A percentile compares a stretch with the other conserved stretches of the same genome.
Conservation (phyloP, 1,284 basidiomycete species). For the Austroboletus olivaceoglutinosus region DNA sequence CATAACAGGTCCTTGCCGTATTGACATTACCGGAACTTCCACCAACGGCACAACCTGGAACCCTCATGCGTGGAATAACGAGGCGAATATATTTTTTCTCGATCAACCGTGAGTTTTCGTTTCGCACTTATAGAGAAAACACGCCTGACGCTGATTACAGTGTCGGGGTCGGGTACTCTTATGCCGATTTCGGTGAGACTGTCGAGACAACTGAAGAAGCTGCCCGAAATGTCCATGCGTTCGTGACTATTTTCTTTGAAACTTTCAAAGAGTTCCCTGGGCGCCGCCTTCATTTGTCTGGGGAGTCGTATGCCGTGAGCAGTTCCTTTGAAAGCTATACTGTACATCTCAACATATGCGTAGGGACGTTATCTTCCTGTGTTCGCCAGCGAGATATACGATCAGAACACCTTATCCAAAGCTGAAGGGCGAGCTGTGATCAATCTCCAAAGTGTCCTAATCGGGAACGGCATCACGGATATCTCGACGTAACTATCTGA, state of each 20-base stretch:
- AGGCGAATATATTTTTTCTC: constrained; percentile 69
- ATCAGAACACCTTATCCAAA: constrained; percentile 62
- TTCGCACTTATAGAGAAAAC: constrained; percentile 19
- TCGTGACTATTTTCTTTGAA: constrained; percentile 74
- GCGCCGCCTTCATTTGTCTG: constrained; percentile 63
- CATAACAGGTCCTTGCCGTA: constrained; percentile 52
- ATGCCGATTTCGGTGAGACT: constrained; percentile 52
- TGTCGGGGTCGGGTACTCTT: constrained; percentile 49
- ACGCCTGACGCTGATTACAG: constrained; percentile 26
- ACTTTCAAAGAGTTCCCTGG: constrained; percentile 68
- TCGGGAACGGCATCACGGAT: constrained; percentile 65
- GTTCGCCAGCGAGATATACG: constrained; percentile 77
- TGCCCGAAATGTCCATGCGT: constrained; percentile 67
- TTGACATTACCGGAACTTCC: constrained; percentile 49
- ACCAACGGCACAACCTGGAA: constrained; percentile 57
- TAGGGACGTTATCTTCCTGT: constrained; percentile 79
- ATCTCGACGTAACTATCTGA: constrained; percentile 48
- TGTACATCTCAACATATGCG: not conserved
- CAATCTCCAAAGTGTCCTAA: constrained; percentile 65
- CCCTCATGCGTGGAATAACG: constrained; percentile 67
- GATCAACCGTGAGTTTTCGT: constrained; percentile 62
- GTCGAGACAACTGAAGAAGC: constrained; percentile 68
- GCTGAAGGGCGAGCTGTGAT: constrained; percentile 57
- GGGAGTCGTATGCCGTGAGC: constrained; percentile 65
- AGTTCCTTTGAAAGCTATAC: not conserved